A percentile compares a stretch with the other conserved stretches of the same genome.
These are phyloP conservation scores for Penicillium brevicompactum DNA, from an alignment of 2,329 filamentous ascomycete species.

Conservation along the genomic window DNA sequence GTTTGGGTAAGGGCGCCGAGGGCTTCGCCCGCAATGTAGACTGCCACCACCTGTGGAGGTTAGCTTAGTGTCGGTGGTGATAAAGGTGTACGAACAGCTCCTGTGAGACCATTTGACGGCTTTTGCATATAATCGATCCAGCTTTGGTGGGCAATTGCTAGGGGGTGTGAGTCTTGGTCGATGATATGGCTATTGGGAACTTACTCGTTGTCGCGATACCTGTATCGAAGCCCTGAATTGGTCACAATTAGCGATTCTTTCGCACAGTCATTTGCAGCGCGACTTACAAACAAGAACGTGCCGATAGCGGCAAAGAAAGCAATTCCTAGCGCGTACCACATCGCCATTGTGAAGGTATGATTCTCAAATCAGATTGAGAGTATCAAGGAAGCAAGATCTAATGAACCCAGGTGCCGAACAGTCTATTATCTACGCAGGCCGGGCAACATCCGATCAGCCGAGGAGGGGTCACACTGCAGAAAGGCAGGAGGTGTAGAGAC, in stretches of 20 bases:
- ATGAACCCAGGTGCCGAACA: background rate
- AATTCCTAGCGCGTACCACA: slow-evolving; percentile 53
- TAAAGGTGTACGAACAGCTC: slow-evolving; percentile 43
- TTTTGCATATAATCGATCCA: slow-evolving; percentile 62
- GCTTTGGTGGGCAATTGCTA: slow-evolving; percentile 61
- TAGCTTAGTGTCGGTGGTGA: background rate
- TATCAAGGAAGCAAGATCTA: background rate
- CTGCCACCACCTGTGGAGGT: slow-evolving; percentile 51
- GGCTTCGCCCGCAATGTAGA: slow-evolving; percentile 63
- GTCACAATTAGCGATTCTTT: background rate
- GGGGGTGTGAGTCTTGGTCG: background rate
- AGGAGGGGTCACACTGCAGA: slow-evolving; percentile 18
- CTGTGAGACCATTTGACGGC: slow-evolving; percentile 58
- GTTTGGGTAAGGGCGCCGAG: slow-evolving; percentile 58
- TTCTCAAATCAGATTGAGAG: background rate
- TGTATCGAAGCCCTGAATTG: slow-evolving; percentile 58
- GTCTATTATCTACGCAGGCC: slow-evolving; percentile 9
- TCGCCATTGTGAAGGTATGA: slow-evolving; percentile 34
- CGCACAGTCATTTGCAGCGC: background rate
- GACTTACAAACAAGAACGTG: slow-evolving; percentile 59
- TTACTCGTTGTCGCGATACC: slow-evolving; percentile 62
- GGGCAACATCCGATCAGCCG: slow-evolving; percentile 22
- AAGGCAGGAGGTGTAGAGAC: background rate
- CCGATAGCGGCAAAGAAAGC: slow-evolving; percentile 61
- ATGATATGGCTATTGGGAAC: slow-evolving; percentile 15